Evolutionary conservation across 352 stramenopile species (phyloP), one percentile per base, ranked within the genome.

Genomic region (Globisporangium viniferum): DNA sequence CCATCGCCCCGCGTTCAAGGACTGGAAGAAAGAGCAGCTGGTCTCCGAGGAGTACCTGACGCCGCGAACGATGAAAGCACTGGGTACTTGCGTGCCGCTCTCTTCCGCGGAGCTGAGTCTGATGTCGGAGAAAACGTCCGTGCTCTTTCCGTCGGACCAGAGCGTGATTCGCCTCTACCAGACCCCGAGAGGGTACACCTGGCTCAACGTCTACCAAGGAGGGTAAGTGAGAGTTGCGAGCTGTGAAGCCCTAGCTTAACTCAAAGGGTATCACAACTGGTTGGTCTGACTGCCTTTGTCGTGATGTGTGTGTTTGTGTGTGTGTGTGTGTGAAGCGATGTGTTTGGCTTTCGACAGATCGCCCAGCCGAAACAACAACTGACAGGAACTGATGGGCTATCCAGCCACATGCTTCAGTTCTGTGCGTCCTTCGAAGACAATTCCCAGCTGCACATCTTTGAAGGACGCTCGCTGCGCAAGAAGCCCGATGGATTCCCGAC

Each of bases 81-180:
- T 75, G 20, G 71, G 64, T 7, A 73, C 79, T 1, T 89, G 75
- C 36, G 73, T 93, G 9, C 72, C 80, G 20, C 66, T 93, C 27
- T 91, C 83, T 3, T 67, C 79, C 20, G 73, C 70, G 3, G 73
- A 92, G 31, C 73, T 93, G 5, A 62, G 66, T 14, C 62, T 72
- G 15, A 64, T 93, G 2, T 64, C 73, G 3, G 79, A 84, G 48
- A 78, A 87, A 56, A 82, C 67, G 24, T 84, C 71, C 36, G 71
- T 79, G 46, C 74, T 89, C 48, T 93, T 82, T 59, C 85, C 86
- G 39, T 81, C 82, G 4, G 85, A 94, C 57, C 86, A 93, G 53
- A 90, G 80, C 35, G 66, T 93, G 33, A 69, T 93, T 5, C 72
- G 74, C 12, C 41, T 93, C 20, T 78, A 75, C 36, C 78, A 89